Evolutionary conservation across 176 grass and related monocot genomes (phyloP).

Genomic region (Rhynchospora tenuis): DNA sequence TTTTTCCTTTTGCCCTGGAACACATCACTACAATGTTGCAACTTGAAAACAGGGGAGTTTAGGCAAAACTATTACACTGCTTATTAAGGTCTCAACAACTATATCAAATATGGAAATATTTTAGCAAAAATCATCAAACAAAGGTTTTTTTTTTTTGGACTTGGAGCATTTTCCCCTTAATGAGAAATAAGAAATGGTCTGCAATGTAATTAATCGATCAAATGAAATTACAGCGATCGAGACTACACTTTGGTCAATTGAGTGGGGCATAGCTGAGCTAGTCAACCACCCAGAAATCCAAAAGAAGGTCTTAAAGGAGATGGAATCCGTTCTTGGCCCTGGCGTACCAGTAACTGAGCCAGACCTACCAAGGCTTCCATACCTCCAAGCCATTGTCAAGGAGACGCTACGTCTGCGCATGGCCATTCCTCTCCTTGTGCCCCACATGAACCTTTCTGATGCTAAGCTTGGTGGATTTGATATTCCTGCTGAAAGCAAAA

Average conservation of each 20-base stretch:
- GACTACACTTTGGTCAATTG: conserved; percentile 97
- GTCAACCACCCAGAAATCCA: conserved; percentile 84
- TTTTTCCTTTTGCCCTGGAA: neutral
- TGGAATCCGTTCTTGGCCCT: conserved; percentile 43
- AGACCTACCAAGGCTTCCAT: conserved; percentile 72
- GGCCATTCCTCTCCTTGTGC: conserved; percentile 98
- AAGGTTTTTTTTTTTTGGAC: conserved; percentile 12
- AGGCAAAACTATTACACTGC: neutral
- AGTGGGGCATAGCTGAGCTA: conserved; percentile 96
- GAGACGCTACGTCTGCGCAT: conserved; percentile 96
- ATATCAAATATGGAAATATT: neutral
- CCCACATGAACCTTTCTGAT: conserved; percentile 97
- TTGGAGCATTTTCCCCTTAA: neutral
- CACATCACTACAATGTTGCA: neutral
- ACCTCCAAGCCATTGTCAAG: conserved; percentile 86
- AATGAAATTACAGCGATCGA: conserved; percentile 61
- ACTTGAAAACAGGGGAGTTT: neutral
- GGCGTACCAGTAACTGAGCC: conserved; percentile 65
- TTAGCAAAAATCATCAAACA: neutral
- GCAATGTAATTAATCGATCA: neutral
- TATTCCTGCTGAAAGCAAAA: conserved; percentile 96
- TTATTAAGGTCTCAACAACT: neutral
- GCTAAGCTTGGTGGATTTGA: conserved; percentile 78
- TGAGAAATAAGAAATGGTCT: neutral
- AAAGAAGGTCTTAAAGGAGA: conserved; percentile 48